Base-by-base conservation (phyloP, 164 flowering plant species). In the Cinnamomum chago region DNA sequence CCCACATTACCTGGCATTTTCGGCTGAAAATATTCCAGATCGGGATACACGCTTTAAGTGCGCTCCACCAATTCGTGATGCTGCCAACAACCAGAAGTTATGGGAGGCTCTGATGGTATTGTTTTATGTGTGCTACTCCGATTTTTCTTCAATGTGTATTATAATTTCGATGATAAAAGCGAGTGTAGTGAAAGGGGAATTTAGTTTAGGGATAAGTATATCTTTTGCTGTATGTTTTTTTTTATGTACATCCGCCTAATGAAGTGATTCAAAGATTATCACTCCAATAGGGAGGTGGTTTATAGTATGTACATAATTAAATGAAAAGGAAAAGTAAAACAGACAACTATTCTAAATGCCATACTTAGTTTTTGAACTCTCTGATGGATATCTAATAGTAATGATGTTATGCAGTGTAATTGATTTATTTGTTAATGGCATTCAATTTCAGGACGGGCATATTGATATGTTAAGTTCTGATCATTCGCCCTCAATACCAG, bases 11-110 rank as follows among this genome's bases (percentile, higher is more conserved):
- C 76, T 96, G 30, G 94, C 99, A 15, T 96, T 96, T 83, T 87
- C 98, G 62, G 86, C 97, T 4, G 99, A 94, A 84, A 95, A 92
- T 83, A 91, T 96, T 75, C 88, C 70, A 17, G 94, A 92, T 81
- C 95, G 99, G 71, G 97, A 96, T 82, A 96, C 99, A 22, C 94
- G 99, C 52, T 91, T 91, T 69, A 94, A 96, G 78, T 96, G 99
- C 76, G 81, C 98, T 74, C 99, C 98, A 25, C 98, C 98, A 20
- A 90, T 94, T 64, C 94, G 99, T 28, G 92, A 91, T 76, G 89
- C 90, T 28, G 81, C 82, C 64, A 94, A 96, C 72, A 89, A 67
- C 82, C 90, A 90, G 71, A 88, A 84, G 70, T 76, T 94, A 69
- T 94, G 98, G 98, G 83, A 85, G 80, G 97, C 97, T 73, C 75